Evolutionary conservation across 306 rosid genomes (phyloP), one percentile per base, ranked within the genome.

Genomic region (Sindora glabra): DNA sequence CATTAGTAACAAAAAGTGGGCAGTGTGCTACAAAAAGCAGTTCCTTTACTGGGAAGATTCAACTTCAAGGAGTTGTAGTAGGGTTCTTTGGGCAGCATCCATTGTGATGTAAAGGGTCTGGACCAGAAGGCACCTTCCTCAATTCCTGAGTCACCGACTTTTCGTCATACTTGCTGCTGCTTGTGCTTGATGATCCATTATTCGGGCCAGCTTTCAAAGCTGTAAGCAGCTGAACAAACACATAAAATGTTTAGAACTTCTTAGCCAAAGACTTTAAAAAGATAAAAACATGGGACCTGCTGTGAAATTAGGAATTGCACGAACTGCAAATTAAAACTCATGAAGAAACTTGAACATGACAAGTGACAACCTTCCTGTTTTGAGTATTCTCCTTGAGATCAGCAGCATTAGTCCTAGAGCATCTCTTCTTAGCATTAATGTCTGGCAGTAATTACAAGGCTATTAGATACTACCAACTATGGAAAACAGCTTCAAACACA

Each of bases 81-180:
- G 87, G 87, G 70, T 65, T 85, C 27, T 70, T 50, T 29, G 95
- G 90, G 68, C 29, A 57, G 23, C 73, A 81, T 14, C 80, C 82
- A 23, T 86, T 69, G 23, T 80, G 95, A 59, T 86, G 95, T 52
- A 86, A 54, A 0, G 95, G 95, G 48, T 86, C 87, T 47, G 95
- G 95, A 40, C 95, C 90, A 0, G 85, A 70, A 10, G 87, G 95
- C 68, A 78, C 81, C 54, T 63, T 75, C 81, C 87, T 80, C 32
- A 86, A 58, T 75, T 74, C 82, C 74, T 64, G 72, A 15, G 42
- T 67, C 48, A 48, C 13, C 39, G 55, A 11, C 22, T 50, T 66
- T 18, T 67, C 69, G 23, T 56, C 65, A 36, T 32, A 6, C 2
- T 32, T 60, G 30, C 56, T 30, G 42, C n/a, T n/a, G n/a, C n/a